Conservation (phyloP, 805 yeast species). For the Hanseniaspora thailandica region DNA sequence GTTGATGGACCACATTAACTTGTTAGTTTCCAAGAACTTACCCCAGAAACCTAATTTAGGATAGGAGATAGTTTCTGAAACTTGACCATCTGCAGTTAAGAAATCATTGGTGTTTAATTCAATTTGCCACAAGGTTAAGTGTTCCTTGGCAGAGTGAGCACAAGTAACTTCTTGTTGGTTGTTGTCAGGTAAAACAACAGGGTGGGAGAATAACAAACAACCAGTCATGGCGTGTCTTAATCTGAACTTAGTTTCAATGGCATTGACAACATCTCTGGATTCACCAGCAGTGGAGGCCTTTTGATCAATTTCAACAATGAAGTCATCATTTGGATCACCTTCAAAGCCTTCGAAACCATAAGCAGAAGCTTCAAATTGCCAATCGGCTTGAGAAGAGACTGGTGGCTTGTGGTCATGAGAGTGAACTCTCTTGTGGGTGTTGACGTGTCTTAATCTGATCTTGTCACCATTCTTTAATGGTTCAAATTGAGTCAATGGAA, state of each 20-base stretch:
- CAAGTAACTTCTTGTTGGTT: slow-evolving; percentile 81
- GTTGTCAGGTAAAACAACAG: slow-evolving; percentile 67
- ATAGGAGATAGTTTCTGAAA: slow-evolving; percentile 42
- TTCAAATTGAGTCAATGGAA: slow-evolving; percentile 45
- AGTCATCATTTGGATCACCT: slow-evolving; percentile 80
- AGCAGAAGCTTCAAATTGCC: slow-evolving; percentile 74
- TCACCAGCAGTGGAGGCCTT: slow-evolving; percentile 38
- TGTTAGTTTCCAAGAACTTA: slow-evolving; percentile 55
- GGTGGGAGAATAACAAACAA: slow-evolving; percentile 64
- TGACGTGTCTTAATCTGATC: slow-evolving; percentile 51
- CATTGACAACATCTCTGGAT: slow-evolving; percentile 46
- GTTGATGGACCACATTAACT: slow-evolving; percentile 68
- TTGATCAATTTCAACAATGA: slow-evolving; percentile 59
- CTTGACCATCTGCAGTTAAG: slow-evolving; percentile 27
- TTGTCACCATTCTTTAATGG: slow-evolving; percentile 58
- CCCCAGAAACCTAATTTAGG: slow-evolving; percentile 41
- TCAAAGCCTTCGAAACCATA: slow-evolving; percentile 66
- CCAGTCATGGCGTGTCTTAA: slow-evolving; percentile 72
- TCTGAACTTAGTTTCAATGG: slow-evolving; percentile 60
- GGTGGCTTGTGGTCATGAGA: slow-evolving; percentile 77
- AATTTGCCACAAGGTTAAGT: slow-evolving; percentile 58
- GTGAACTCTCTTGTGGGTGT: slow-evolving; percentile 57
- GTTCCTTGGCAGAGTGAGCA: slow-evolving; percentile 55
- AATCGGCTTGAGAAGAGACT: slow-evolving; percentile 52
- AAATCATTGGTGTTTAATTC: slow-evolving; percentile 52